Evolutionary conservation across 2,329 filamentous ascomycete species (phyloP), one percentile per base, ranked within the genome.

Genomic region (Cadophora malorum): DNA sequence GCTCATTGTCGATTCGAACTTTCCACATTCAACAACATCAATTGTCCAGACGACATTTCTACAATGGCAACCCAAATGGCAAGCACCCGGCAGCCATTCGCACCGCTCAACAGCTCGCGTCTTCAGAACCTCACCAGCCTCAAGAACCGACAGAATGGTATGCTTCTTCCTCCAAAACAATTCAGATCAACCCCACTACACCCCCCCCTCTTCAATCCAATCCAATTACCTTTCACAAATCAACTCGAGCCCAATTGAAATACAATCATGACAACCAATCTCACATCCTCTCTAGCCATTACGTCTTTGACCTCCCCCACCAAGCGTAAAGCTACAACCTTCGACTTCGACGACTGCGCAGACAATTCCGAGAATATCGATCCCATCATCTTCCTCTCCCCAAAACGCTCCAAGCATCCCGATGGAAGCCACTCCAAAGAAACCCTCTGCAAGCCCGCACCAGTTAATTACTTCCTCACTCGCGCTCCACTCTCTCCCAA

Each of bases 111-210:
- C 77, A 85, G 84, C 74, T 82, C 88, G 66, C 88, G 92, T 73
- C 83, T 94, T 31, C 90, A 93, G 79, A 88, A 83, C 71, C 82
- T 95, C 74, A 90, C 89, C 31, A 93, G 88, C 80, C 81, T 90
- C 62, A 95, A 94, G 83, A 94, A 94, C 79, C 85, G 89, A 79
- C 91, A 94, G 77, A 90, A 90, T 83, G 85, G 88, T 90, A 85
- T 73, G 72, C 69, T 53, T 35, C 49, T 35, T 53, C 61, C 41
- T 45, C 41, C 10, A 16, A 45, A 45, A 16, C 45, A 49, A 21
- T 21, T 49, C 35, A 21, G 45, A 7, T 53, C 65, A 41, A 53
- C 55, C 59, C 58, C 31, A 60, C 31, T 62, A 53, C 49, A 58
- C 65, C 55, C 49, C 64, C n/a, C 65, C 55, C 35, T 52, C 33